Conservation (phyloP, 2,329 filamentous ascomycete species). For the Alternaria angustiovoidea region DNA sequence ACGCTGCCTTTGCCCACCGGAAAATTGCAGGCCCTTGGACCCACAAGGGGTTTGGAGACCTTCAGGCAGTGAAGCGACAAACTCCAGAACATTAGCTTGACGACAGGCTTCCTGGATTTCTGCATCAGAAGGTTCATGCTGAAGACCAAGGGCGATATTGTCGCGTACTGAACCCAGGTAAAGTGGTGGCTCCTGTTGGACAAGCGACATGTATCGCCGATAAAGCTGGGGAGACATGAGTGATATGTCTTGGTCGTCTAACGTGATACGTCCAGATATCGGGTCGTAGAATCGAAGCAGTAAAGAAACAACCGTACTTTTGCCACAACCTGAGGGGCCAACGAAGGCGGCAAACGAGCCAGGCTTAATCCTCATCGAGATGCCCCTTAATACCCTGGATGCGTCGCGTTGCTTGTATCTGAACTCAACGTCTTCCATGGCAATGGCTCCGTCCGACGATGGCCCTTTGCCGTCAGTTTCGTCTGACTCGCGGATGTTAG, state of each 20-base stretch:
- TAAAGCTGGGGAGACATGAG: constrained; percentile 59
- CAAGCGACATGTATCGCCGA: constrained; percentile 79
- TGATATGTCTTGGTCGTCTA: constrained; percentile 74
- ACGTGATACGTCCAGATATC: constrained; percentile 74
- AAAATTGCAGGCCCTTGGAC: constrained; percentile 66
- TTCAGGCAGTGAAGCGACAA: constrained; percentile 40
- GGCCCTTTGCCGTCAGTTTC: background rate
- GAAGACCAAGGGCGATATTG: constrained; percentile 65
- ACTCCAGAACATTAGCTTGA: constrained; percentile 41
- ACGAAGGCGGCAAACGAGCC: constrained; percentile 65
- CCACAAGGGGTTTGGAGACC: constrained; percentile 40
- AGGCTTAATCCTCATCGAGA: constrained; percentile 56
- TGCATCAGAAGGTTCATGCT: background rate
- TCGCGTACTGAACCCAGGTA: constrained; percentile 90
- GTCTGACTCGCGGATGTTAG: constrained; percentile 41
- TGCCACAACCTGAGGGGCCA: constrained; percentile 88
- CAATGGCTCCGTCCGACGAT: background rate
- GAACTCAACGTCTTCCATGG: constrained; percentile 13
- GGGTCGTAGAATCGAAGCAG: constrained; percentile 89
- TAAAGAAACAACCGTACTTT: constrained; percentile 87
- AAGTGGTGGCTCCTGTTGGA: constrained; percentile 89
- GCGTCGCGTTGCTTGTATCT: constrained; percentile 5
- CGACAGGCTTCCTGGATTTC: constrained; percentile 1
- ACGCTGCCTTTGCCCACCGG: constrained; percentile 78
- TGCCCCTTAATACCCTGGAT: constrained; percentile 7